Conservation (phyloP, 73 alveolate genomes). For the Paramecium primaurelia region DNA sequence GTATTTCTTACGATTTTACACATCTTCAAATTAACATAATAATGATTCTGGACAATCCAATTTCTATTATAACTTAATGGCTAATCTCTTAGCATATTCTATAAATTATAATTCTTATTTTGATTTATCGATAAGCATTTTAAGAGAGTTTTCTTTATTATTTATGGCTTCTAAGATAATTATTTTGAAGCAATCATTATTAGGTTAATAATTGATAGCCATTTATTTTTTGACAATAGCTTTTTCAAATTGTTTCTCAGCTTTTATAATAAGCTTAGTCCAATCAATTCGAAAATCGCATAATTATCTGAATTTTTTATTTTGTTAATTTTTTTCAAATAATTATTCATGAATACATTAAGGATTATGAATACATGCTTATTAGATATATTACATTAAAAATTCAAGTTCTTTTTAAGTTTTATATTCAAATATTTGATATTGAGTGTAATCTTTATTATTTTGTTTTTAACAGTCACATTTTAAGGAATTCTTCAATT, state of each 20-base stretch:
- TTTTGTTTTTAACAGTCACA: background rate
- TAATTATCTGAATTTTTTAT: background rate
- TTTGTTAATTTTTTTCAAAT: conserved; percentile 14
- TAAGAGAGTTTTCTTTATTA: background rate
- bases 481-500: background rate
- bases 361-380: background rate
- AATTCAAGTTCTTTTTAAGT: background rate
- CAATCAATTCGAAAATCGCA: conserved; percentile 23
- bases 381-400: background rate
- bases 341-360: conserved; percentile 4
- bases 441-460: background rate
- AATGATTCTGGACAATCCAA: background rate
- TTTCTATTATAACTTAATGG: background rate
- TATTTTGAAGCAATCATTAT: background rate
- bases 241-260: background rate
- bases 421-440: background rate
- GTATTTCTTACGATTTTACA: background rate
- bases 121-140: background rate
- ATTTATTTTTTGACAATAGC: background rate
- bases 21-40: conserved; percentile 22
- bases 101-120: background rate
- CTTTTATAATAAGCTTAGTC: background rate
- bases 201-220: background rate
- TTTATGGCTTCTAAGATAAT: background rate
- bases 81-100: background rate